Evolutionary conservation across 2,329 filamentous ascomycete species (phyloP).

Genomic region (Pseudogymnoascus sp.): DNA sequence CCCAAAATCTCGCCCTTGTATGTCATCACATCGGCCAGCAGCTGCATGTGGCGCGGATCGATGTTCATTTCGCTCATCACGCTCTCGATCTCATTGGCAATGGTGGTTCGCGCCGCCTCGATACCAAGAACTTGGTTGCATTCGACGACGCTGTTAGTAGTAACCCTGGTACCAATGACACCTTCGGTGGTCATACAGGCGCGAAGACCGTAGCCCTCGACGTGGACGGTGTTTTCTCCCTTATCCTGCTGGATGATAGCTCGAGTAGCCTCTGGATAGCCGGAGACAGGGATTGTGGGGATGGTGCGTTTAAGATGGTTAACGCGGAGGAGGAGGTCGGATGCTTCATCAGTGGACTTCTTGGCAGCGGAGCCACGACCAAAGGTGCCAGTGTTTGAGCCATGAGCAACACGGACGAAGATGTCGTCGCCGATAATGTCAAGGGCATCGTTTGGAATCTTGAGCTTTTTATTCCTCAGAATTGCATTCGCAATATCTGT

Average conservation of each 20-base stretch:
- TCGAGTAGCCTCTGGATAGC: constrained; percentile 75
- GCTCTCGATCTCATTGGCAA: constrained; percentile 75
- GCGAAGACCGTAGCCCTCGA: constrained; percentile 88
- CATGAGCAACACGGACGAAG: constrained; percentile 61
- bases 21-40: constrained; percentile 96
- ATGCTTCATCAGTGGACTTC: constrained; percentile 39
- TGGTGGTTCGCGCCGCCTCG: constrained; percentile 83
- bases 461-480: constrained; percentile 72
- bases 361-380: constrained; percentile 19
- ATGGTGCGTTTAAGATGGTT: constrained; percentile 78
- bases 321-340: constrained; percentile 66
- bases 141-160: constrained; percentile 86
- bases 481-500: constrained; percentile 71
- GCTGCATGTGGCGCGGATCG: constrained; percentile 94
- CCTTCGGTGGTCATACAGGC: constrained; percentile 91
- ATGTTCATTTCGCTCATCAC: constrained; percentile 96
- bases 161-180: constrained; percentile 66
- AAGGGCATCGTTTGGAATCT: constrained; percentile 60
- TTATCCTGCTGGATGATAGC: constrained; percentile 79
- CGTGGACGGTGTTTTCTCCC: constrained; percentile 64
- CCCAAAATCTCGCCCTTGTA: constrained; percentile 96
- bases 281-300: constrained; percentile 77
- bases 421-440: constrained; percentile 55
- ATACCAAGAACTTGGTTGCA: constrained; percentile 81
- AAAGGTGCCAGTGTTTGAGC: constrained; percentile 35